Conservation (phyloP, 768 basidiomycete species). For the Mycena belliarum region DNA sequence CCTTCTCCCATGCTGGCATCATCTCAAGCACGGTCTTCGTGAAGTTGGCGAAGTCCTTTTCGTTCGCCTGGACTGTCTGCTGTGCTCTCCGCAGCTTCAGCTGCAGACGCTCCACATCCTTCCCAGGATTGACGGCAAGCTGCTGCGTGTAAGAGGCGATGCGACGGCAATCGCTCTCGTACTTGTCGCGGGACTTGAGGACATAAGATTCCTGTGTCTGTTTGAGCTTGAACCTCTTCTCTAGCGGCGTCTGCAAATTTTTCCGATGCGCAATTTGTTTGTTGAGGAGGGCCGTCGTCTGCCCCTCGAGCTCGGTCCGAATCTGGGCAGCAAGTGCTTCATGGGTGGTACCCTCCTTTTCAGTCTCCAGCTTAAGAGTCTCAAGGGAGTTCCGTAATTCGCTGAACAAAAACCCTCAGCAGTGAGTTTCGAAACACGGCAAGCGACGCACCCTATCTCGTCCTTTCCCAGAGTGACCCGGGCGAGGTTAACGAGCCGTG, state of each 20-base stretch:
- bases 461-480: conserved; percentile 79
- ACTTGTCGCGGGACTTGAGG: conserved; percentile 87
- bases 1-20: conserved; percentile 81
- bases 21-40: conserved; percentile 80
- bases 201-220: conserved; percentile 86
- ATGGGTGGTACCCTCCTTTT: conserved; percentile 77
- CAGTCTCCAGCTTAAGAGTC: conserved; percentile 82
- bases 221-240: conserved; percentile 89
- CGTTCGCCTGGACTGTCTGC: conserved; percentile 88
- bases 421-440: background rate
- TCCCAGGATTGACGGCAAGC: conserved; percentile 86
- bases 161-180: conserved; percentile 87
- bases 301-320: conserved; percentile 72
- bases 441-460: conserved; percentile 75
- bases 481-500: conserved; percentile 78
- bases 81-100: conserved; percentile 85
- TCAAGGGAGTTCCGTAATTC: conserved; percentile 83
- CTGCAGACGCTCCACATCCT: conserved; percentile 88
- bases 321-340: conserved; percentile 73
- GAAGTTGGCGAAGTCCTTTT: conserved; percentile 91
- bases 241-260: conserved; percentile 70
- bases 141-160: conserved; percentile 96
- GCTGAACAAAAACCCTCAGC: conserved; percentile 39
- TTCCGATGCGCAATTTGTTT: conserved; percentile 75
- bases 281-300: conserved; percentile 58